A percentile compares a stretch with the other conserved stretches of the same genome.
Conservation (phyloP, 1,284 basidiomycete genomes). For the Grifola frondosa region DNA sequence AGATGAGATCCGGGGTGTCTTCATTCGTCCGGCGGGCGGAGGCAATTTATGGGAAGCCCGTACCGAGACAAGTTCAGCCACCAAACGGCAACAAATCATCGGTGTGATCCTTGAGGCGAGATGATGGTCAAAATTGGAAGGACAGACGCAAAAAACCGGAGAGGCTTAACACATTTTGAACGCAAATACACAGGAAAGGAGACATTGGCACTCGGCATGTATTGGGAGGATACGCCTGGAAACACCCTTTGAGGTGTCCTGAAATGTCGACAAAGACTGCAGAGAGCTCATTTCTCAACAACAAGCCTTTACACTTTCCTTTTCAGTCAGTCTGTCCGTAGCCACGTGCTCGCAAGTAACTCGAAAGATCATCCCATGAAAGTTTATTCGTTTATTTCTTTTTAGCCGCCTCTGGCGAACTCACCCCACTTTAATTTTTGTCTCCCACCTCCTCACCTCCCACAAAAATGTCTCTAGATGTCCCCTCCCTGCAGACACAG, state of each 20-base stretch:
- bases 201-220: no score
- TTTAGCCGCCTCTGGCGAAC: neutral
- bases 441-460: slow-evolving; percentile 6
- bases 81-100: slow-evolving; percentile 16
- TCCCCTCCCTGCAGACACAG: slow-evolving; percentile 21
- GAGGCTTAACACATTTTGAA: no score
- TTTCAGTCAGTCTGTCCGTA: slow-evolving; percentile 6
- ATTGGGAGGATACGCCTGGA: neutral
- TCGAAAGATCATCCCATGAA: neutral
- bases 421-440: neutral
- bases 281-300: no score
- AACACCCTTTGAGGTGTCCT: slow-evolving; percentile 21
- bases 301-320: slow-evolving; percentile 23
- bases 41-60: slow-evolving; percentile 40
- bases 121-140: slow-evolving; percentile 16
- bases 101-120: slow-evolving; percentile 21
- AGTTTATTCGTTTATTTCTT: neutral
- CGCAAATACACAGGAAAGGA: no score
- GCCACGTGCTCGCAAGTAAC: slow-evolving; percentile 5
- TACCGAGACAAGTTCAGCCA: slow-evolving; percentile 23
- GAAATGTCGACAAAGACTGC: slow-evolving; percentile 13
- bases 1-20: slow-evolving; percentile 41
- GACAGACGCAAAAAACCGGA: slow-evolving; percentile 1
- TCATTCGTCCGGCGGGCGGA: slow-evolving; percentile 31
- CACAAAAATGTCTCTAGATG: slow-evolving; percentile 29